A percentile compares a stretch with the other conserved stretches of the same genome.
phyloP scores from a whole-genome alignment of 2,329 filamentous ascomycete species.

The Microcyclospora pomicola region DNA sequence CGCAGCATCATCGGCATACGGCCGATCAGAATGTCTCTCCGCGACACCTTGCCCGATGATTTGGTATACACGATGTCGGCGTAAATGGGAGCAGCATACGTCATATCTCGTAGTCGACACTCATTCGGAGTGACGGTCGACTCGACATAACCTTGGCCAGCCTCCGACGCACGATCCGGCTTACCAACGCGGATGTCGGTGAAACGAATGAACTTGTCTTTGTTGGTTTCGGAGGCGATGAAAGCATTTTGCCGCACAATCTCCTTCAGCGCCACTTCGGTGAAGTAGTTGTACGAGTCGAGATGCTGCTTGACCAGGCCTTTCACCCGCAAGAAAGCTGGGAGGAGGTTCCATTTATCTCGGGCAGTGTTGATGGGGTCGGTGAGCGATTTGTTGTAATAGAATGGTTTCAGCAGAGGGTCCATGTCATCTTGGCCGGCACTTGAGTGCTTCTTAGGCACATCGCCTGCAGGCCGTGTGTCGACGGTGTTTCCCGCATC shows the following conservation, averaged over 20 bases:
- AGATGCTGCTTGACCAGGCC: slow-evolving; percentile 94
- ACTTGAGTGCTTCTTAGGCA: slow-evolving; percentile 10
- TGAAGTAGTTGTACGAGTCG: slow-evolving; percentile 97
- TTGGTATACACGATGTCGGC: slow-evolving; percentile 86
- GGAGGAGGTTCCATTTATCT: slow-evolving; percentile 94
- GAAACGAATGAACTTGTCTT: slow-evolving; percentile 55
- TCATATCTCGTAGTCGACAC: slow-evolving; percentile 90
- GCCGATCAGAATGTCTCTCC: slow-evolving; percentile 64
- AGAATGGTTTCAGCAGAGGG: slow-evolving; percentile 54
- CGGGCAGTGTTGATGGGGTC: slow-evolving; percentile 57
- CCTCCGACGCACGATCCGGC: slow-evolving; percentile 66
- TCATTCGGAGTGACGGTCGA: slow-evolving; percentile 75
- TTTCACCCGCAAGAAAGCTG: slow-evolving; percentile 97
- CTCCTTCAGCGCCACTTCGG: slow-evolving; percentile 91
- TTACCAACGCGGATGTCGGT: slow-evolving; percentile 69
- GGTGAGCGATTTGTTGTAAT: slow-evolving; percentile 52
- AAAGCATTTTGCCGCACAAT: slow-evolving; percentile 84
- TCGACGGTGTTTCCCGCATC: background rate
- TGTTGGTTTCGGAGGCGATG: slow-evolving; percentile 67
- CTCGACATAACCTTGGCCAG: slow-evolving; percentile 54
- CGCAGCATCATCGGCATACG: slow-evolving; percentile 94
- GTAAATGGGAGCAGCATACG: slow-evolving; percentile 88
- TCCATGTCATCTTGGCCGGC: slow-evolving; percentile 31
- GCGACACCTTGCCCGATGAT: slow-evolving; percentile 61
- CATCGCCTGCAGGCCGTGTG: background rate